Base-by-base conservation (phyloP, 2,329 filamentous ascomycete genomes). In the Apiospora hydei region DNA sequence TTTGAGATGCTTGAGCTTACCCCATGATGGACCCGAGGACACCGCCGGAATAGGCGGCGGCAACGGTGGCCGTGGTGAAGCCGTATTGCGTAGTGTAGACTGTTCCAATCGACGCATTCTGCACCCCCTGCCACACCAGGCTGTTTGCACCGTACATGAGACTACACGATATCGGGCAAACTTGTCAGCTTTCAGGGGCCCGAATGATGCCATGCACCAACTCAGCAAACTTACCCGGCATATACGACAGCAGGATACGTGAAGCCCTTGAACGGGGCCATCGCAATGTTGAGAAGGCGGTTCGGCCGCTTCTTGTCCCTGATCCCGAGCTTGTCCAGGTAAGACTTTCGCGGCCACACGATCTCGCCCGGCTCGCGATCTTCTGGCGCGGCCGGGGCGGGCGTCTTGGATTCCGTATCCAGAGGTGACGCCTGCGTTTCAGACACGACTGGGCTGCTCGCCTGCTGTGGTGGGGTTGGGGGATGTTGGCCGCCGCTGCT, bases 251-350 rank as follows among this genome's bases (percentile, higher is more conserved):
- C 73, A 14, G 77, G 77, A 44, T 80, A 79, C 0, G 77, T 76
- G 46, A 80, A 79, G 38, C 81, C 80, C 47, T 75, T 76, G 47
- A 80, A 78, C 1, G 80, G 77, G 7, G 79, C 77, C 69, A 77
- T 75, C 71, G 82, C 79, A 43, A 83, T 81, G 47, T 83, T 80
- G 13, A 83, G 46, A 24, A 84, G 72, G 26, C 82, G 79, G 66
- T 83, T 84, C 5, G 80, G 81, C 14, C 82, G 79, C 18, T 78
- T 78, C 71, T 82, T 82, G 75, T 83, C 82, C 47, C 78, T 76
- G 16, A 82, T 47, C 14, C 77, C 73, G 41, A 83, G 77, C 71
- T 83, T 84, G 26, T 84, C 79, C 61, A 76, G 70, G 73, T 80
- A 84, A 0, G 79, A 80, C 75, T 84, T 84, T 10, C 80, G 77